Percentiles rank a stretch among this genome's conserved stretches.
phyloP scores from a whole-genome alignment of 78 protist genomes.

The Capsaspora owczarzaki region DNA sequence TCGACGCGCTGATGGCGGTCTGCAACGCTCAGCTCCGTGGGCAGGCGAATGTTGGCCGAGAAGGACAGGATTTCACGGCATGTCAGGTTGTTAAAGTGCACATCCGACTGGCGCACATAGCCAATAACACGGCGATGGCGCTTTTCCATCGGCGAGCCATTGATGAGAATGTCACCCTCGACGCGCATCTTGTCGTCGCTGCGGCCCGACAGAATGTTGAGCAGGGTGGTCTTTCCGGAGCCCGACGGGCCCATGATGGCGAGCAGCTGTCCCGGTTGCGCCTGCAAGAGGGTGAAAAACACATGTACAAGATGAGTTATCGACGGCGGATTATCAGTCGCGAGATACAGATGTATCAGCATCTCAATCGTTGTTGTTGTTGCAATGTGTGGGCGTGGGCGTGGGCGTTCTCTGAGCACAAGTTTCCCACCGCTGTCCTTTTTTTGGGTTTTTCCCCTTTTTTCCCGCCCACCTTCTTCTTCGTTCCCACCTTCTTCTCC shows the following conservation, averaged over 20 bases:
- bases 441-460: too few species aligned
- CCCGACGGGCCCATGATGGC: constrained; percentile 27
- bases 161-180: constrained; percentile 5
- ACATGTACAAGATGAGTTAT: too few species aligned
- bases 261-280: constrained; percentile 9
- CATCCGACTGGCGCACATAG: constrained; percentile 50
- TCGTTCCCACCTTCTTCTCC: too few species aligned
- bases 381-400: too few species aligned
- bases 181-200: not conserved
- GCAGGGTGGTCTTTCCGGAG: constrained; percentile 20
- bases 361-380: too few species aligned
- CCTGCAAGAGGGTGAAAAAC: too few species aligned
- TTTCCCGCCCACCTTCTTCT: too few species aligned
- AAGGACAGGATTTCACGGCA: constrained; percentile 44
- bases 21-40: not conserved
- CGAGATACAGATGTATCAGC: too few species aligned
- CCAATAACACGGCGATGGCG: not conserved
- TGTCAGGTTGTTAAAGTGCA: constrained; percentile 31
- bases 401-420: too few species aligned
- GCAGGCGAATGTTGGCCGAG: constrained; percentile 38
- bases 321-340: too few species aligned
- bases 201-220: not conserved
- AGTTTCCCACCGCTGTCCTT: too few species aligned
- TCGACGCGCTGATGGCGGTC: not conserved
- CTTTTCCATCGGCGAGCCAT: constrained; percentile 16